These are phyloP conservation scores for Pyricularia pennisetigena DNA, from an alignment of 2,329 filamentous ascomycete species.

Conservation along the genomic window DNA sequence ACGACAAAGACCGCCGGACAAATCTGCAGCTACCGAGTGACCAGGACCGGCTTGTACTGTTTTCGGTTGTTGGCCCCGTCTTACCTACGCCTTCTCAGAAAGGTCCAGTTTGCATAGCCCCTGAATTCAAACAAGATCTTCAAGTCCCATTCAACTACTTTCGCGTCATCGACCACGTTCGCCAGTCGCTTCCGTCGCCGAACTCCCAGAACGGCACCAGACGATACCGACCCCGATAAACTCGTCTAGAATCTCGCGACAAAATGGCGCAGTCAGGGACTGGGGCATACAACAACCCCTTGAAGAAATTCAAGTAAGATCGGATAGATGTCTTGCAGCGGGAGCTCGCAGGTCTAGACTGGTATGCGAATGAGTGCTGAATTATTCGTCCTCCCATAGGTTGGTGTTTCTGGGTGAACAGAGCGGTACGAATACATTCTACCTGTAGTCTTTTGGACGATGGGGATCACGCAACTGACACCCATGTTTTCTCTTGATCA, in stretches of 20 bases:
- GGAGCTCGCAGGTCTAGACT: background rate
- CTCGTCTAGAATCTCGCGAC: background rate
- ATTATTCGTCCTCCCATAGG: constrained; percentile 35
- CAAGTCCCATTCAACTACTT: background rate
- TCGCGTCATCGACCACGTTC: background rate
- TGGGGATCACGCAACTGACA: background rate
- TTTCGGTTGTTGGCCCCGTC: background rate
- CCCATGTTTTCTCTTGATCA: too few relatives aligned
- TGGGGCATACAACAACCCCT: constrained; percentile 92
- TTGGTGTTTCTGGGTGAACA: constrained; percentile 97
- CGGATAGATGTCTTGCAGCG: background rate
- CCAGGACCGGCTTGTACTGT: background rate
- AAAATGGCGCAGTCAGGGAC: constrained; percentile 65
- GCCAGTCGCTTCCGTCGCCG: background rate
- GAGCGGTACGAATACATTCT: constrained; percentile 60
- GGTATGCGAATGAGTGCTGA: background rate
- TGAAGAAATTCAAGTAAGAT: constrained; percentile 99
- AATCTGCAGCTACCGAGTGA: background rate
- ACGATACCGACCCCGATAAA: background rate
- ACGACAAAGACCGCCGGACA: background rate
- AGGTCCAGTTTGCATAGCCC: background rate
- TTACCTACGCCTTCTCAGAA: background rate
- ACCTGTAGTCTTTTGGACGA: background rate
- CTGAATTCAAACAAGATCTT: background rate
- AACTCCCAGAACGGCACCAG: background rate